Percentiles rank a stretch among this genome's conserved stretches.
phyloP scores from a whole-genome alignment of 1,284 basidiomycete species.

The Anthracocystis panici-leucophaei region DNA sequence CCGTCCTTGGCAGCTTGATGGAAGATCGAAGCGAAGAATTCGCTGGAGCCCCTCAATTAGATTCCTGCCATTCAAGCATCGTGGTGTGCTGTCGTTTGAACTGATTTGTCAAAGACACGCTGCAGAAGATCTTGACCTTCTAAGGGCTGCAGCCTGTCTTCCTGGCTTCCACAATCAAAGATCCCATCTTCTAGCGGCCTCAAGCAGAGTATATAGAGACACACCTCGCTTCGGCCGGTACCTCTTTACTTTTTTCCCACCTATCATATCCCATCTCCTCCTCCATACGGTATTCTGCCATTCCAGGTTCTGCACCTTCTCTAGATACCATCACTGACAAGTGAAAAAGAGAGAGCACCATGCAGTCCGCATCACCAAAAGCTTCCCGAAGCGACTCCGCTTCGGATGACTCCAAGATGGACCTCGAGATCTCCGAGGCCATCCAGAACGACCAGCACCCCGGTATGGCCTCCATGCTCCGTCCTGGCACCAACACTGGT shows the following conservation, averaged over 20 bases:
- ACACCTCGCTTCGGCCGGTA: background rate
- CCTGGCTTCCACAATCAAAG: background rate
- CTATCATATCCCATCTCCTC: background rate
- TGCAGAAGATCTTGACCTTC: background rate
- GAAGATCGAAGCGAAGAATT: conserved; percentile 15
- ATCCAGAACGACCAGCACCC: conserved; percentile 25
- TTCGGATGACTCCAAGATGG: conserved; percentile 36
- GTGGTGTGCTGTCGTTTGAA: background rate
- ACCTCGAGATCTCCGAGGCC: conserved; percentile 47
- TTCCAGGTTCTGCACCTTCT: background rate
- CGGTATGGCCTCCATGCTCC: conserved; percentile 45
- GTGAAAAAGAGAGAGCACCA: conserved; percentile 6
- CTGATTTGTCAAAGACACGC: background rate
- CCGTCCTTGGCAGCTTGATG: conserved; percentile 9
- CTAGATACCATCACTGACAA: conserved; percentile 6
- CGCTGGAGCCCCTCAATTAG: conserved; percentile 17
- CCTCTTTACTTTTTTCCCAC: background rate
- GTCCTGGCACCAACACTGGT: conserved; percentile 49
- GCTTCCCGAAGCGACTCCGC: conserved; percentile 5
- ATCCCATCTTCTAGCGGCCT: background rate
- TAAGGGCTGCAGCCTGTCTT: background rate
- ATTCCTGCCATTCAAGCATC: background rate
- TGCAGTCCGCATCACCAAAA: conserved; percentile 14
- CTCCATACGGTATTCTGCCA: background rate
- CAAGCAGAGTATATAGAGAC: conserved; percentile 6